phyloP scores from a whole-genome alignment of 768 basidiomycete species.

The Mycena chlorophos region DNA sequence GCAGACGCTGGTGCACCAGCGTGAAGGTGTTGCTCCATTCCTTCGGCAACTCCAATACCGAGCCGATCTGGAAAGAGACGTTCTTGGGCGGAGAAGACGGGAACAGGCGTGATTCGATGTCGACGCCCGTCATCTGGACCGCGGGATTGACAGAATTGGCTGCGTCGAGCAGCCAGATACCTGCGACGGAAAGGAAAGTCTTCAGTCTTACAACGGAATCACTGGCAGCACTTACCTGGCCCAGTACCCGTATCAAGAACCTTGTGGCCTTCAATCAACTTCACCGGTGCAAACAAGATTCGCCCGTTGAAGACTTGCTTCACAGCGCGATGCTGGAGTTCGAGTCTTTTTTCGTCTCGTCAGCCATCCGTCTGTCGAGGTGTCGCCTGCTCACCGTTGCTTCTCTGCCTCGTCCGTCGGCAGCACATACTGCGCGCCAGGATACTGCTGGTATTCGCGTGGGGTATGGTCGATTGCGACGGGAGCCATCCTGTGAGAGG shows the following conservation, averaged over 20 bases:
- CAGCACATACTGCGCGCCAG: too few relatives aligned
- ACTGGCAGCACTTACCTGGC: not conserved
- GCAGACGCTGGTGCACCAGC: conserved; percentile 16
- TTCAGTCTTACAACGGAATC: too few relatives aligned
- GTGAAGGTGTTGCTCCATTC: conserved; percentile 17
- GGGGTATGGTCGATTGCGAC: too few relatives aligned
- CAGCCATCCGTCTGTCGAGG: too few relatives aligned
- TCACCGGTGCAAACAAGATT: conserved; percentile 10
- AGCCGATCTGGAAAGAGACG: conserved; percentile 6
- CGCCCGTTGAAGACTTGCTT: conserved; percentile 6
- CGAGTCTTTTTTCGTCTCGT: too few relatives aligned
- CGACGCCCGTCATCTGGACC: conserved; percentile 14
- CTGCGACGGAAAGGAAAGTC: too few relatives aligned
- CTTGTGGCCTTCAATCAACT: not conserved
- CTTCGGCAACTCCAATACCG: conserved; percentile 6
- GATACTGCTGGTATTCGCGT: too few relatives aligned
- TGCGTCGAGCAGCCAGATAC: conserved; percentile 9
- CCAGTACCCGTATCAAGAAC: conserved; percentile 17
- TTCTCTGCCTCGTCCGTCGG: too few relatives aligned
- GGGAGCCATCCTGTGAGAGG: too few relatives aligned
- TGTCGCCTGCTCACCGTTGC: too few relatives aligned
- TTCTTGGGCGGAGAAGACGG: conserved; percentile 9
- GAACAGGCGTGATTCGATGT: conserved; percentile 13
- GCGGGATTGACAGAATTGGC: conserved; percentile 7
- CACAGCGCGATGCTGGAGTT: conserved; percentile 14